A percentile compares a stretch with the other conserved stretches of the same genome.
Evolutionary conservation across 1,284 basidiomycete genomes (phyloP).

Genomic region (Ceratobasidium sp.): DNA sequence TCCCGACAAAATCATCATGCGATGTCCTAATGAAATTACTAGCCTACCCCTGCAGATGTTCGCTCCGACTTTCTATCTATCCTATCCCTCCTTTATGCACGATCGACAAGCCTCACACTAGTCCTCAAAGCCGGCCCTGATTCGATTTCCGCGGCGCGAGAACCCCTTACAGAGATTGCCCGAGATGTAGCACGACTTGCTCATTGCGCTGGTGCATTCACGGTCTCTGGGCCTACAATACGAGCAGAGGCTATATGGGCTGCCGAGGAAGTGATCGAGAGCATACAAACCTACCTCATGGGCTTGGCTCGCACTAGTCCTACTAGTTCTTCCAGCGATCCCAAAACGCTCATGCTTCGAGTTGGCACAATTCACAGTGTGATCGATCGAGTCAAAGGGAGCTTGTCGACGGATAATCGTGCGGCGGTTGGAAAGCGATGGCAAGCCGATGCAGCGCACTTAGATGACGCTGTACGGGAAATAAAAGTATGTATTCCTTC

Average conservation of each 20-base stretch:
- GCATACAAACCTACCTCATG: conserved; percentile 62
- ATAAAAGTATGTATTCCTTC: too few relatives aligned
- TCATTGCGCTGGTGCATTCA: conserved; percentile 71
- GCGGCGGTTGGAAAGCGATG: conserved; percentile 72
- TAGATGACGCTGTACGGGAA: conserved; percentile 75
- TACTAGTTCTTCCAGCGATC: conserved; percentile 48
- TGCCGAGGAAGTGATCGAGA: conserved; percentile 65
- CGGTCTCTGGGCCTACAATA: conserved; percentile 69
- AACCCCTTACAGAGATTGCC: conserved; percentile 71
- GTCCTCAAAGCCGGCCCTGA: conserved; percentile 73
- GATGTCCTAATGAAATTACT: conserved; percentile 60
- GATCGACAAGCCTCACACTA: conserved; percentile 75
- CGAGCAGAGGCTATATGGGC: conserved; percentile 64
- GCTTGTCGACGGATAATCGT: conserved; percentile 71
- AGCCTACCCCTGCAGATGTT: conserved; percentile 44
- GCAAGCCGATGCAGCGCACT: conserved; percentile 68
- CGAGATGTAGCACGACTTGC: conserved; percentile 68
- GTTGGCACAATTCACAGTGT: conserved; percentile 76
- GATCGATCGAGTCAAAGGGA: conserved; percentile 65
- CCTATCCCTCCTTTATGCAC: conserved; percentile 71
- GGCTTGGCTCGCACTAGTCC: conserved; percentile 49
- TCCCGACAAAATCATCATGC: too few relatives aligned
- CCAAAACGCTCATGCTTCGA: conserved; percentile 71
- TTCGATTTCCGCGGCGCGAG: conserved; percentile 68
- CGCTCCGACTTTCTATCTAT: conserved; percentile 70